Conservation (phyloP, 306 rosid genomes). For the Pyrus pyrifolia region DNA sequence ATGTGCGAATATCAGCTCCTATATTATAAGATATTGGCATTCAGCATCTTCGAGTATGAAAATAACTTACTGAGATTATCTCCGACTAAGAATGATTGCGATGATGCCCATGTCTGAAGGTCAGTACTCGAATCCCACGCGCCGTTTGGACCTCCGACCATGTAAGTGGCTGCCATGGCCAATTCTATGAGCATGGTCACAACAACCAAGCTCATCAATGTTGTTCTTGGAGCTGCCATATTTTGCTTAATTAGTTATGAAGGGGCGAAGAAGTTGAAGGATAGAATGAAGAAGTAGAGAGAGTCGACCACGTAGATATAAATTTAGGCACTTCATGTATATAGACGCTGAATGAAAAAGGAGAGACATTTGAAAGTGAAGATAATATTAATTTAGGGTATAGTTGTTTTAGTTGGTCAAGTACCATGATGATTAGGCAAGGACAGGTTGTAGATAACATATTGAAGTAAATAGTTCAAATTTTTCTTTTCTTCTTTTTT, state of each 20-base stretch:
- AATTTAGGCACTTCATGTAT: constrained; percentile 1
- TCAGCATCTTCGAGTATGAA: background rate
- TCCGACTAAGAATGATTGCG: constrained; percentile 48
- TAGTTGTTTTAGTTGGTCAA: constrained; percentile 22
- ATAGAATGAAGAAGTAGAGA: background rate
- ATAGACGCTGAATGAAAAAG: background rate
- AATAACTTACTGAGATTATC: constrained; percentile 60
- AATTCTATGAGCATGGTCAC: constrained; percentile 35
- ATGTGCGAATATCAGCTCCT: background rate
- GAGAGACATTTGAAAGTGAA: background rate
- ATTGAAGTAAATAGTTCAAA: background rate
- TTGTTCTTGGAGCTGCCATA: constrained; percentile 36
- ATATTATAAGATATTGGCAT: background rate
- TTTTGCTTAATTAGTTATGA: background rate
- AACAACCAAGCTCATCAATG: constrained; percentile 28
- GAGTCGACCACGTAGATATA: background rate
- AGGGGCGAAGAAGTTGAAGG: background rate
- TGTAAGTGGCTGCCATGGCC: constrained; percentile 43
- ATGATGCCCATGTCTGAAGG: constrained; percentile 58
- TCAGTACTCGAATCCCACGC: constrained; percentile 56
- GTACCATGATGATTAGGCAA: background rate
- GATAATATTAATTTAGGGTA: background rate
- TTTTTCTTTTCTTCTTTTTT: background rate
- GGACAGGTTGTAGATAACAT: constrained; percentile 12
- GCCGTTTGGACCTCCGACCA: constrained; percentile 64